phyloP scores from a whole-genome alignment of 371 early-diverging fungal species.

The Mortierella sp. region DNA sequence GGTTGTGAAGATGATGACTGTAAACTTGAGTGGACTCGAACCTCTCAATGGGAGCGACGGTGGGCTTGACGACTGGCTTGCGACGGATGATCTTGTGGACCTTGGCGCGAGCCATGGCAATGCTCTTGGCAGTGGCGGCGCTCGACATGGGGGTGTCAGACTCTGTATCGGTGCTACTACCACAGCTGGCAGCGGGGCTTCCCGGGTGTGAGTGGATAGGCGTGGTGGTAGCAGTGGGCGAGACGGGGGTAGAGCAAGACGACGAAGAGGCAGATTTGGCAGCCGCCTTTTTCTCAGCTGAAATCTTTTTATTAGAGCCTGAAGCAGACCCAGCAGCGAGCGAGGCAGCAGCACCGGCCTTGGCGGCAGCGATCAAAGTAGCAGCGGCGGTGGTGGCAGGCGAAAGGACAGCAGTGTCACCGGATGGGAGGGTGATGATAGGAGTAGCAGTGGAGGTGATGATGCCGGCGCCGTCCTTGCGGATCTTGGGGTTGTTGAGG shows the following conservation, averaged over 20 bases:
- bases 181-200: constrained; percentile 13
- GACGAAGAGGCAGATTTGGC: constrained; percentile 13
- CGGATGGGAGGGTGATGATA: constrained; percentile 14
- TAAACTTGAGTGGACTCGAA: constrained; percentile 1
- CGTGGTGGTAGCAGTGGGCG: constrained; percentile 21
- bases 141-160: constrained; percentile 34
- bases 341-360: constrained; percentile 10
- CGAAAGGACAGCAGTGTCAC: constrained; percentile 32
- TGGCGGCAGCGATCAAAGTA: constrained; percentile 34
- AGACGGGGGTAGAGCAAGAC: constrained; percentile 17
- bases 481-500: constrained; percentile 44
- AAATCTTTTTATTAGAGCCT: constrained; percentile 12
- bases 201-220: constrained; percentile 7
- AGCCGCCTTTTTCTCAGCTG: constrained; percentile 17
- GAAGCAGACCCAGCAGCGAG: constrained; percentile 19
- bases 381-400: constrained; percentile 32
- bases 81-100: constrained; percentile 34
- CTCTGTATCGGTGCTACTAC: constrained; percentile 43
- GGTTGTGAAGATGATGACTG: background rate
- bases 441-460: constrained; percentile 37
- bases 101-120: constrained; percentile 46
- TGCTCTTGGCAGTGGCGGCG: constrained; percentile 10
- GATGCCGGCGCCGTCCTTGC: constrained; percentile 44
- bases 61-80: constrained; percentile 8
- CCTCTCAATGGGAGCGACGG: constrained; percentile 17